These are phyloP conservation scores for Camillea tinctor DNA, from an alignment of 2,329 filamentous ascomycete genomes.

Conservation along the genomic window DNA sequence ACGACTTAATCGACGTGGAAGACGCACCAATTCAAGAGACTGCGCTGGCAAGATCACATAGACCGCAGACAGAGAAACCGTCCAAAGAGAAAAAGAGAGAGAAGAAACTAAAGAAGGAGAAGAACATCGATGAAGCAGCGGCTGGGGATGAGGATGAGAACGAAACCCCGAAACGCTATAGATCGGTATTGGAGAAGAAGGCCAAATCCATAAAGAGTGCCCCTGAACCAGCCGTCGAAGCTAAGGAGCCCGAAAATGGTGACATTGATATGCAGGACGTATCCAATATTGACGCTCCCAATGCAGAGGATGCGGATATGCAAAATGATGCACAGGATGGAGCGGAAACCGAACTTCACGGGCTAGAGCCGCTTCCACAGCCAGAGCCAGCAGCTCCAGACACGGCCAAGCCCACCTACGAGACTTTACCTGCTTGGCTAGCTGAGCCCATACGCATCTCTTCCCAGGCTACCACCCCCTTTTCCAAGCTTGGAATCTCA, in stretches of 20 bases:
- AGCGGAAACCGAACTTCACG: slow-evolving; percentile 54
- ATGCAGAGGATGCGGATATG: slow-evolving; percentile 12
- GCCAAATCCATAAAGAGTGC: slow-evolving; percentile 53
- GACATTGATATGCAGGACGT: slow-evolving; percentile 32
- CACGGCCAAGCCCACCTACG: slow-evolving; percentile 64
- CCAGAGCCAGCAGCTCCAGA: slow-evolving; percentile 61
- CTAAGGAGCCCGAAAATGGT: slow-evolving; percentile 23
- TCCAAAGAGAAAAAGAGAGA: slow-evolving; percentile 27
- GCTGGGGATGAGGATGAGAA: slow-evolving; percentile 20
- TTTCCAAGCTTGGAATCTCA: slow-evolving; percentile 44
- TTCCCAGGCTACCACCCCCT: slow-evolving; percentile 58
- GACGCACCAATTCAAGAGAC: slow-evolving; percentile 19
- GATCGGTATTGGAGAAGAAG: slow-evolving; percentile 53
- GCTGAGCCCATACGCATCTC: slow-evolving; percentile 70
- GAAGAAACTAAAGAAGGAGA: slow-evolving; percentile 20
- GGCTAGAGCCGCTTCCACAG: slow-evolving; percentile 79
- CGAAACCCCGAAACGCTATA: slow-evolving; percentile 39
- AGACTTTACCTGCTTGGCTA: slow-evolving; percentile 79
- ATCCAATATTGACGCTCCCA: slow-evolving; percentile 15
- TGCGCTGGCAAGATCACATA: slow-evolving; percentile 5
- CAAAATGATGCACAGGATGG: slow-evolving; percentile 16
- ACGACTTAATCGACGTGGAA: slow-evolving; percentile 9
- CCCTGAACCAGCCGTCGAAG: slow-evolving; percentile 36
- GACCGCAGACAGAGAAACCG: slow-evolving; percentile 14
- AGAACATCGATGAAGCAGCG: slow-evolving; percentile 8